A percentile compares a stretch with the other conserved stretches of the same genome.
These are phyloP conservation scores for Thozetella sp. DNA, from an alignment of 495 filamentous ascomycete species.

Conservation along the genomic window DNA sequence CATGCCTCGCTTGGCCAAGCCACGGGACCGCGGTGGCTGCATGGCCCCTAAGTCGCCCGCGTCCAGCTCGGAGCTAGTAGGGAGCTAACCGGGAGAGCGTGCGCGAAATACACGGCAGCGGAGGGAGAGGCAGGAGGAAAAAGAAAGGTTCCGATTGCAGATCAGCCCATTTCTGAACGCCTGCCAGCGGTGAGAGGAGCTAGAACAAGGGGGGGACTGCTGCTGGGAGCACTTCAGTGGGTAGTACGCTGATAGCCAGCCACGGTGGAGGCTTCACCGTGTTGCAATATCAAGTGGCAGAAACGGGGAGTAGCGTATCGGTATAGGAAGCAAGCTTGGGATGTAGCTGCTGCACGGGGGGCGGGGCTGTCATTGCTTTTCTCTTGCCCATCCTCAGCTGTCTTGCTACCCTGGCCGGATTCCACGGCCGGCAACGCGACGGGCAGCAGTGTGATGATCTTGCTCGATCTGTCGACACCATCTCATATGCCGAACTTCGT, in stretches of 20 bases:
- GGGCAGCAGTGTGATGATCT: too few relatives aligned
- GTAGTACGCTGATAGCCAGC: background rate
- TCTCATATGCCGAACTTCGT: background rate
- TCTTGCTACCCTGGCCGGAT: background rate
- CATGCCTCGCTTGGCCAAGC: background rate
- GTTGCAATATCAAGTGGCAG: background rate
- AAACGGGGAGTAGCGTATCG: background rate
- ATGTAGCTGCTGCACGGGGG: background rate
- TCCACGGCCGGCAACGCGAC: too few relatives aligned
- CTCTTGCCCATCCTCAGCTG: slow-evolving; percentile 1
- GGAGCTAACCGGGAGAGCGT: background rate
- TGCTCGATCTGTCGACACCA: too few relatives aligned
- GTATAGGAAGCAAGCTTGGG: background rate
- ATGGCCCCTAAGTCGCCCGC: background rate
- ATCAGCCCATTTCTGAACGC: background rate
- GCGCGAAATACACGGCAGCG: background rate
- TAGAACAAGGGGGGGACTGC: background rate
- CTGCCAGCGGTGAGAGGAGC: background rate
- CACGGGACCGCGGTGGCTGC: background rate
- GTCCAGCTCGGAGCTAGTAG: background rate
- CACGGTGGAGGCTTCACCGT: background rate
- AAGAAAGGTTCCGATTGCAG: background rate
- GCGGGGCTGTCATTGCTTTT: background rate
- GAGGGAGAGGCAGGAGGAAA: background rate
- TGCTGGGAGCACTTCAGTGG: background rate